Base-by-base conservation (phyloP, 148 eudicot genomes). In the Vaccinium myrtillus region DNA sequence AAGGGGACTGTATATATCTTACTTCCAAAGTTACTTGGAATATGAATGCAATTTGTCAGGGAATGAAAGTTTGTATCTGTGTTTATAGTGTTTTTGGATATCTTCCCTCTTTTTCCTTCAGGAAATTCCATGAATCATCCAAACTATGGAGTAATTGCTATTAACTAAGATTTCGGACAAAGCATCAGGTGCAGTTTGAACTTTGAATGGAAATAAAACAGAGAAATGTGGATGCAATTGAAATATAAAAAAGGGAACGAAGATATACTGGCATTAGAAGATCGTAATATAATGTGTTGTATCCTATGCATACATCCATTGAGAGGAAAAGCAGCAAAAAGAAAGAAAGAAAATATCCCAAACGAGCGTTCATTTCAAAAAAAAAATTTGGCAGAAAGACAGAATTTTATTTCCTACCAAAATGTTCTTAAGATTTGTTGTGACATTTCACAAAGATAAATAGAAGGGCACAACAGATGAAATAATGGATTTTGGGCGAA, bases 401-500 rank as follows among this genome's bases (percentile, higher is more conserved):
- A n/a, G n/a, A 46, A 21, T 23, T 49, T 13, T 10, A 25, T 46
- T 46, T 8, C 19, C 27, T 43, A 8, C 0, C 21, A 36, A 43
- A 32, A 12, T 23, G 16, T 36, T 14, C 32, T 23, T 30, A 27
- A 10, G 75, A 70, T 70, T 27, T 81, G 48, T 25, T 16, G n/a
- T 16, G 43, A 8, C 50, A 80, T 85, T 59, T 65, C 81, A 73
- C 75, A 85, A 48, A 18, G 43, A 23, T 69, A 23, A 85, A 4
- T 74, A 3, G 5, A 80, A 46, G 21, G 43, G 18, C n/a, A 27
- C 12, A 71, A 74, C 23, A 58, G 74, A 46, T 27, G 30, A 73
- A 84, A 46, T 13, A 7, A 39, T 36, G 46, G 56, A 36, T 12
- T 32, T 18, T 10, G 12, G 55, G 46, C 5, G 46, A 43, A 43